These are phyloP conservation scores for Macadamia tetraphylla DNA, from an alignment of 164 flowering plant species.

Conservation along the genomic window DNA sequence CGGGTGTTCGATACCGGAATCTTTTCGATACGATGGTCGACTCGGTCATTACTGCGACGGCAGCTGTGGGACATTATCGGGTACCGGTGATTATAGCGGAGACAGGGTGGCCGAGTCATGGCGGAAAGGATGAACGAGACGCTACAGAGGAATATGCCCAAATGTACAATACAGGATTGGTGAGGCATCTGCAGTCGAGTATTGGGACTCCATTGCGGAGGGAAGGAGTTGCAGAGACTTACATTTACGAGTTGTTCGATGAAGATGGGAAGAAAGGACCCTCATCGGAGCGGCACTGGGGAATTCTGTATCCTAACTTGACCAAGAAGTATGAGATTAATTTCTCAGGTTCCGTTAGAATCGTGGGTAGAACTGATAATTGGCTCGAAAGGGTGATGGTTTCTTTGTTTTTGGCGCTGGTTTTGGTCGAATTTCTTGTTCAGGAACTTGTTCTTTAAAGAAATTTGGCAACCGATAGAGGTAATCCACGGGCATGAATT, in stretches of 20 bases:
- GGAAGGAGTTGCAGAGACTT: slow-evolving; percentile 52
- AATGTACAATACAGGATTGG: slow-evolving; percentile 54
- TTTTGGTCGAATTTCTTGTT: no score
- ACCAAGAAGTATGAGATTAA: slow-evolving; percentile 43
- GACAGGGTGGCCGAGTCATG: slow-evolving; percentile 85
- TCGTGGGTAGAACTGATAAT: not conserved
- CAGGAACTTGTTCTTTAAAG: no score
- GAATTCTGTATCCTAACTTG: slow-evolving; percentile 49
- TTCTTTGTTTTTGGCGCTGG: not conserved
- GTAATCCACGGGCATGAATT: no score
- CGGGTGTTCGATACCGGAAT: slow-evolving; percentile 71
- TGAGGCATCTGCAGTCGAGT: slow-evolving; percentile 50
- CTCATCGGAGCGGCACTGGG: slow-evolving; percentile 37
- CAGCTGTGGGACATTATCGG: slow-evolving; percentile 52
- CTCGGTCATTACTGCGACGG: slow-evolving; percentile 52
- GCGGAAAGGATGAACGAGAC: slow-evolving; percentile 33
- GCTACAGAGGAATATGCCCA: slow-evolving; percentile 43
- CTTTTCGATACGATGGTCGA: slow-evolving; percentile 84
- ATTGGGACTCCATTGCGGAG: slow-evolving; percentile 62
- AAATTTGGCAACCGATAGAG: no score
- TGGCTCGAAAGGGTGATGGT: not conserved
- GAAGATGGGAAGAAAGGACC: slow-evolving; percentile 15
- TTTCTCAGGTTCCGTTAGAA: slow-evolving; percentile 26
- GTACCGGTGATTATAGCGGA: slow-evolving; percentile 65
- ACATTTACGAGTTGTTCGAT: slow-evolving; percentile 66